These are phyloP conservation scores for Endocalyx cinctus DNA, from an alignment of 2,329 filamentous ascomycete species.

Conservation along the genomic window DNA sequence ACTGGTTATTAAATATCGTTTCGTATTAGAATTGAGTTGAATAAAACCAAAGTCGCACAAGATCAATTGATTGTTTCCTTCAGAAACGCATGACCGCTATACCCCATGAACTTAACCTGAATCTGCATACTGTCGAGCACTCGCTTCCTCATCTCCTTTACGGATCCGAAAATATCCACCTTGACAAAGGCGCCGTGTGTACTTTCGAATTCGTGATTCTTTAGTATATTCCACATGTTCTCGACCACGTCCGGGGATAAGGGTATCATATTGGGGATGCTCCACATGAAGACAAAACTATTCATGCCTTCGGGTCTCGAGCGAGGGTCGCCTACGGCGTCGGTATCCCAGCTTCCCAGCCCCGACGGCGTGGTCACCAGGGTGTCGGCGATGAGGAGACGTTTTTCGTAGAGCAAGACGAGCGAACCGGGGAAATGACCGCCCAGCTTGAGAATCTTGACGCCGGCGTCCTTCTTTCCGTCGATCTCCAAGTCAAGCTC, in stretches of 20 bases:
- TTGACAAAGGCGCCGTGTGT: slow-evolving; percentile 65
- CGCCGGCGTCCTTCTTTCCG: slow-evolving; percentile 35
- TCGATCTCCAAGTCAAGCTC: slow-evolving; percentile 32
- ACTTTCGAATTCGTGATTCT: slow-evolving; percentile 55
- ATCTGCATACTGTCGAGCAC: slow-evolving; percentile 75
- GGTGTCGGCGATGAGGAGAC: slow-evolving; percentile 73
- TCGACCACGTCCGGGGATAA: slow-evolving; percentile 58
- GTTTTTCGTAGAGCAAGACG: slow-evolving; percentile 57
- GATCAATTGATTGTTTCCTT: slow-evolving; percentile 46
- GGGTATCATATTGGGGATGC: slow-evolving; percentile 70
- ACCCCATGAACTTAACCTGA: slow-evolving; percentile 52
- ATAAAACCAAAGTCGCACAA: slow-evolving; percentile 62
- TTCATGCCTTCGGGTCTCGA: slow-evolving; percentile 40
- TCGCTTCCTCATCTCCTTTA: slow-evolving; percentile 52
- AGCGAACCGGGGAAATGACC: slow-evolving; percentile 77
- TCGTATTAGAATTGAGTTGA: no score
- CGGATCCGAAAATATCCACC: slow-evolving; percentile 52
- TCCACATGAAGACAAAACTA: slow-evolving; percentile 71
- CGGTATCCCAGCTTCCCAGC: slow-evolving; percentile 41
- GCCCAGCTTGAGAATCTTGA: slow-evolving; percentile 64
- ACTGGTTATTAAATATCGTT: no score
- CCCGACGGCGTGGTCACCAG: slow-evolving; percentile 65
- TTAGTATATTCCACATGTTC: slow-evolving; percentile 66
- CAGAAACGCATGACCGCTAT: slow-evolving; percentile 36
- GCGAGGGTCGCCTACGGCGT: slow-evolving; percentile 33